Evolutionary conservation across 2,329 filamentous ascomycete genomes (phyloP).

Genomic region (Onygenales sp.): DNA sequence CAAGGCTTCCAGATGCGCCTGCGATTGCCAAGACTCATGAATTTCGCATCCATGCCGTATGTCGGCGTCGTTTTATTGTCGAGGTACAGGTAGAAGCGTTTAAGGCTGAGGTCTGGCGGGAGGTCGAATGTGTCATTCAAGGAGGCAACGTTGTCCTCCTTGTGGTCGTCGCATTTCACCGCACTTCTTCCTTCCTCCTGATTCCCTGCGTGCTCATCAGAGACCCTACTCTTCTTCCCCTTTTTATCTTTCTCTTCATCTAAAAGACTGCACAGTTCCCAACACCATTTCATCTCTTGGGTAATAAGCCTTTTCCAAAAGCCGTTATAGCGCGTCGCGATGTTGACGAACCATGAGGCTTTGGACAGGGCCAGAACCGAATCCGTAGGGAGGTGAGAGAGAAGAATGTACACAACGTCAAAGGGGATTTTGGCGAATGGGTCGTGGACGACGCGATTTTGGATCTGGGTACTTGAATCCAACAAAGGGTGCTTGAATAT

Average conservation of each 20-base stretch:
- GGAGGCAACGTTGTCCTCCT: no score
- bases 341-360: conserved; percentile 1
- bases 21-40: conserved; percentile 23
- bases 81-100: conserved; percentile 13
- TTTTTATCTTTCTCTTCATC: neutral
- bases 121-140: neutral
- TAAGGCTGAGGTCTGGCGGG: neutral
- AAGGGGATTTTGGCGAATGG: conserved; percentile 1
- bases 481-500: neutral
- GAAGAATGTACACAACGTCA: conserved; percentile 1
- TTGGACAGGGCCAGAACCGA: neutral
- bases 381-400: neutral
- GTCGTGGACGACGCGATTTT: neutral
- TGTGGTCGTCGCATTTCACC: no score
- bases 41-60: conserved; percentile 14
- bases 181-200: no score
- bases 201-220: no score
- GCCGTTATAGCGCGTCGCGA: neutral
- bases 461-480: neutral
- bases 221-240: no score
- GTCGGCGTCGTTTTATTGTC: conserved; percentile 11
- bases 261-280: conserved; percentile 1
- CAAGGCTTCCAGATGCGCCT: conserved; percentile 19
- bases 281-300: conserved; percentile 3
- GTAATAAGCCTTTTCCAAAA: conserved; percentile 1